Evolutionary conservation across 805 yeast species (phyloP).

Genomic region (Groenewaldozyma tartarivorans): DNA sequence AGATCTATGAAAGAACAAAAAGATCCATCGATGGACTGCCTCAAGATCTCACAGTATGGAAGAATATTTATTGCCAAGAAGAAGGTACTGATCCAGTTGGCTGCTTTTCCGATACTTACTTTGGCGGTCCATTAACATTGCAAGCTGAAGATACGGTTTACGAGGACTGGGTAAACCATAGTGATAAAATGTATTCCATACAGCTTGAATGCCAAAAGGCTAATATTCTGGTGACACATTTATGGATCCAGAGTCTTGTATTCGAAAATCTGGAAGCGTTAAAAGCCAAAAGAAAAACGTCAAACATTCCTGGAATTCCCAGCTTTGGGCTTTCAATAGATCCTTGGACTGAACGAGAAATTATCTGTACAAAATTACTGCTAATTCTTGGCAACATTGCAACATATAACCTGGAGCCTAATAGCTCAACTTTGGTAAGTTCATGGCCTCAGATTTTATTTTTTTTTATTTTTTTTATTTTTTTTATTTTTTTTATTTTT

Average conservation of each 20-base stretch:
- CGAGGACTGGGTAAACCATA: not conserved
- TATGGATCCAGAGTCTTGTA: constrained; percentile 9
- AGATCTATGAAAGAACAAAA: no score
- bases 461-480: no score
- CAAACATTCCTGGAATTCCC: not conserved
- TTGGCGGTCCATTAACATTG: no score
- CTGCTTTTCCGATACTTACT: no score
- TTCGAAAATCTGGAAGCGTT: constrained; percentile 6
- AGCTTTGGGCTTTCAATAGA: constrained; percentile 2
- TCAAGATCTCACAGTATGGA: not conserved
- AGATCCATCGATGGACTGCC: not conserved
- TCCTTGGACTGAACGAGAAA: constrained; percentile 8
- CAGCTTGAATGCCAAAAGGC: constrained; percentile 10
- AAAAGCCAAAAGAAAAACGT: not conserved
- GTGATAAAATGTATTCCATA: not conserved
- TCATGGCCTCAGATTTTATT: no score
- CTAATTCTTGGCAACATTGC: constrained; percentile 7
- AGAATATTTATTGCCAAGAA: no score
- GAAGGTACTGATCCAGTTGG: no score
- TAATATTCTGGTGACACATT: constrained; percentile 8
- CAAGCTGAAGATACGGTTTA: not conserved
- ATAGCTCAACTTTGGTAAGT: constrained; percentile 9
- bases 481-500: no score
- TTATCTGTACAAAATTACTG: constrained; percentile 7
- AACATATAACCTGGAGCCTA: constrained; percentile 11